These are phyloP conservation scores for Cryptococcus sp. DNA, from an alignment of 1,284 basidiomycete genomes.

Conservation along the genomic window DNA sequence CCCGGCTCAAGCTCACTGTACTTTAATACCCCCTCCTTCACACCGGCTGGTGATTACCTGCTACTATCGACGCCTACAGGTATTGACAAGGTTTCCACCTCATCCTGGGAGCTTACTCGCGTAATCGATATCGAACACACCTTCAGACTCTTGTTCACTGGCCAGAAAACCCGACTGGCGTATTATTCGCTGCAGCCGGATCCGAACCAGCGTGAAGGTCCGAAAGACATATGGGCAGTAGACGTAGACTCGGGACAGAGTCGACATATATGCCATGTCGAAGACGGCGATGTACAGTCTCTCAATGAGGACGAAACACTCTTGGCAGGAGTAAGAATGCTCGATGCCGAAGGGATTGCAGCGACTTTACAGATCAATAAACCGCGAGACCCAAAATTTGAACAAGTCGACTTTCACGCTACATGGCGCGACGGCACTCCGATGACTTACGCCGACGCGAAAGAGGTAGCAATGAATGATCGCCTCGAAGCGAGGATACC, in stretches of 20 bases:
- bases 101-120: not conserved
- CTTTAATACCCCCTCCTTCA: slow-evolving; percentile 24
- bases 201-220: not conserved
- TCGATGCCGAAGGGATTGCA: slow-evolving; percentile 5
- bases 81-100: slow-evolving; percentile 9
- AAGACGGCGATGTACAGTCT: slow-evolving; percentile 20
- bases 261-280: no score
- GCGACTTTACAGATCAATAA: slow-evolving; percentile 8
- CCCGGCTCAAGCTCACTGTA: slow-evolving; percentile 12
- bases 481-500: slow-evolving; percentile 22
- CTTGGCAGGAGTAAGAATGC: slow-evolving; percentile 17
- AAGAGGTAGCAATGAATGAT: slow-evolving; percentile 21
- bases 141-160: slow-evolving; percentile 31
- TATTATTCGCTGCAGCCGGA: slow-evolving; percentile 12
- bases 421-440: slow-evolving; percentile 24
- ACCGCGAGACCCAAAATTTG: slow-evolving; percentile 16
- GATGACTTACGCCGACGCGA: slow-evolving; percentile 30
- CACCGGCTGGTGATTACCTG: slow-evolving; percentile 18
- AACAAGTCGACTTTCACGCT: slow-evolving; percentile 25
- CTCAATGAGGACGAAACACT: slow-evolving; percentile 28
- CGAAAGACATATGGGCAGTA: no score
- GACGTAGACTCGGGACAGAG: no score
- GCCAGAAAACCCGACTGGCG: slow-evolving; percentile 6
- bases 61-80: slow-evolving; percentile 18
- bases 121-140: slow-evolving; percentile 18